Base-by-base conservation (phyloP, 2,329 filamentous ascomycete species). In the Pseudogymnoascus sp. region DNA sequence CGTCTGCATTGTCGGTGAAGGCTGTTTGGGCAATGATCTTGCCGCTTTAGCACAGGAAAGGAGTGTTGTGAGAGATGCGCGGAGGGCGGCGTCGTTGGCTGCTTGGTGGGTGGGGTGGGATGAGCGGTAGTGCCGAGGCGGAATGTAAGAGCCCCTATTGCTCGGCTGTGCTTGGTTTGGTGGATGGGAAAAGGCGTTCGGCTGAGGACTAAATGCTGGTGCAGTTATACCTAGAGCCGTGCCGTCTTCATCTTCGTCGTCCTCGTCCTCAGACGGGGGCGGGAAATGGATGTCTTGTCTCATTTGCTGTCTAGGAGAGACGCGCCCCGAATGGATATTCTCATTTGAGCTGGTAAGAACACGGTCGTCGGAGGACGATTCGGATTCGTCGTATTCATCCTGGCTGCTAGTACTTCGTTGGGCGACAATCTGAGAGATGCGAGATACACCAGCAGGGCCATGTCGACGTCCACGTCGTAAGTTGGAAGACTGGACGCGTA, bases 41-140 rank as follows among this genome's bases (percentile, higher is more conserved):
- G 93, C 95, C 0, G 93, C 95, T 0, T 93, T 95, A 2, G 93
- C 92, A 71, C 91, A 96, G n/a, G 93, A 97, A 11, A 99, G 84
- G 11, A 99, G 82, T 0, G 95, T 97, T 0, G 92, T 96, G n/a
- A 99, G 82, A 60, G 91, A 96, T 19, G 95, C 92, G 35, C 95
- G 87, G 10, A 99, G 82, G 1, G 92, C 95, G 31, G 92, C 95
- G 70, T 99, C 95, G 70, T 97, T 93, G 70, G 97, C 92, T 59
- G 90, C 87, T 69, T 91, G 90, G 70, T 90, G 86, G 3, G 85
- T 76, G 69, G 63, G 78, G 68, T 73, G 76, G 67, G 69, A 75
- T 62, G 67, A 72, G 67, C 40, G 71, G 53, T 67, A 66, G 64
- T 67, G 65, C 62, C 68, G 63, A 53, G 73, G 72, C 5, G 67